A percentile compares a stretch with the other conserved stretches of the same genome.
phyloP scores from a whole-genome alignment of 2,329 filamentous ascomycete species.

The Beauveria sp. region DNA sequence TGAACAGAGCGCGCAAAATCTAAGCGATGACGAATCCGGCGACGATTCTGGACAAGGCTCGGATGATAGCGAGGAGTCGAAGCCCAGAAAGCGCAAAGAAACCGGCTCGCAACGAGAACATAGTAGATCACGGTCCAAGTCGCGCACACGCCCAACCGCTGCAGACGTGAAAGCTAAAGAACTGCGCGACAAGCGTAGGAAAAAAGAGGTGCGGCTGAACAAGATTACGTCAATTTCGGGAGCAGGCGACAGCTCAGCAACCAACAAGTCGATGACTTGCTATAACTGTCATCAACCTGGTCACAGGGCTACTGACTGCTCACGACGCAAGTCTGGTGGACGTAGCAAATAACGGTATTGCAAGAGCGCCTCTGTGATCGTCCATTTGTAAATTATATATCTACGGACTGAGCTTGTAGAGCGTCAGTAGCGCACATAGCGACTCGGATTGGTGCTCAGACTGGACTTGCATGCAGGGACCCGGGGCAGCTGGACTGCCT shows the following conservation, averaged over 20 bases:
- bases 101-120: slow-evolving; percentile 15
- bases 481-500: not conserved
- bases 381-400: not conserved
- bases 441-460: not conserved
- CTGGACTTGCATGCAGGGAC: not conserved
- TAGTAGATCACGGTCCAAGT: slow-evolving; percentile 27
- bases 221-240: slow-evolving; percentile 54
- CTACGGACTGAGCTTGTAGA: not conserved
- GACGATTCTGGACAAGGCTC: slow-evolving; percentile 19
- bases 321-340: slow-evolving; percentile 22
- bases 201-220: slow-evolving; percentile 59
- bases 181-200: slow-evolving; percentile 51
- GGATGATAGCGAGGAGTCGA: slow-evolving; percentile 16
- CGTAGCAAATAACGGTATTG: not conserved
- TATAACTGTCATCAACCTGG: slow-evolving; percentile 54
- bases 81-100: slow-evolving; percentile 21
- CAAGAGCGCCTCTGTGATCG: not conserved
- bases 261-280: slow-evolving; percentile 35
- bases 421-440: not conserved
- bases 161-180: slow-evolving; percentile 33
- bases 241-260: slow-evolving; percentile 20
- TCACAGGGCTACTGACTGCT: slow-evolving; percentile 52
- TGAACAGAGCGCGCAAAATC: slow-evolving; percentile 16
- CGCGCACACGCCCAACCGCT: slow-evolving; percentile 18
- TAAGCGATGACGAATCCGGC: slow-evolving; percentile 12